A percentile compares a stretch with the other conserved stretches of the same genome.
Evolutionary conservation across 305 asterid species (phyloP).

Genomic region (Fraxinus sp.): DNA sequence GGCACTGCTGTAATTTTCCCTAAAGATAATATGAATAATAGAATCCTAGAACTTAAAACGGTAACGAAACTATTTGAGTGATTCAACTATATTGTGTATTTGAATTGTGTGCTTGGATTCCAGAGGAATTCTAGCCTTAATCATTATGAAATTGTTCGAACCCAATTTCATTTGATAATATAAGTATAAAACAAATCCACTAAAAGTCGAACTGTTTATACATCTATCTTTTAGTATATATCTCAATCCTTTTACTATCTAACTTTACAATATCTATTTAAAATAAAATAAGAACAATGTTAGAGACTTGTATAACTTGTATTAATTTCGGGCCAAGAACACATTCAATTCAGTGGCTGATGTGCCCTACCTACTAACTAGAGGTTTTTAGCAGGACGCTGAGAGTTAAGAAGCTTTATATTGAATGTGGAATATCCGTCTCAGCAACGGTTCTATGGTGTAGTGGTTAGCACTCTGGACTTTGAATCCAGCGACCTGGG

Average conservation of each 20-base stretch:
- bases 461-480: conserved; percentile 99
- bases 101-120: neutral
- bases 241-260: neutral
- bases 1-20: too few relatives aligned
- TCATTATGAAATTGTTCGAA: neutral
- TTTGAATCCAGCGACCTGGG: conserved; percentile 99
- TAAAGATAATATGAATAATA: neutral
- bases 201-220: too few relatives aligned
- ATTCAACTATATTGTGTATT: neutral
- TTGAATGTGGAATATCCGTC: too few relatives aligned
- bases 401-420: neutral
- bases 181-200: too few relatives aligned
- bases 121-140: neutral
- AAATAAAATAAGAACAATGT: too few relatives aligned
- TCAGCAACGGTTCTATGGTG: conserved; percentile 81
- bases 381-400: neutral
- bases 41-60: neutral
- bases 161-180: neutral
- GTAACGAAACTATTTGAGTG: too few relatives aligned
- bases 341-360: neutral
- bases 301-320: neutral
- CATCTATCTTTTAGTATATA: too few relatives aligned
- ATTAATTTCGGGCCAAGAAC: neutral
- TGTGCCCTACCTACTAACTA: neutral
- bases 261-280: too few relatives aligned